Evolutionary conservation across 192 early-diverging fungal genomes (phyloP).

Genomic region (Entomortierella parvispora): DNA sequence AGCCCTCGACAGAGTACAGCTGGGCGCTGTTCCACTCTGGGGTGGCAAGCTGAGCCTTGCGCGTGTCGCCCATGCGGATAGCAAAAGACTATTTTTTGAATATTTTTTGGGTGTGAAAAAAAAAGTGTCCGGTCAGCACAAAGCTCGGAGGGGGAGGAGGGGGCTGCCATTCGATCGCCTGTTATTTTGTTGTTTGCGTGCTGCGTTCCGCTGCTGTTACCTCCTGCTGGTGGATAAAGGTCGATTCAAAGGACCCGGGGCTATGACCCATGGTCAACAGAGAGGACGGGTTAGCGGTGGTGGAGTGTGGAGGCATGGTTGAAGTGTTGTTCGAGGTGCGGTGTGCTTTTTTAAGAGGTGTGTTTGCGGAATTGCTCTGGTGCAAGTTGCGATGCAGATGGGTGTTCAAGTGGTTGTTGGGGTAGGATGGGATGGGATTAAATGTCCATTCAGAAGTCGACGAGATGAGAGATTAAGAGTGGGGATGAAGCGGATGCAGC

Average conservation of each 20-base stretch:
- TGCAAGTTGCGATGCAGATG: not conserved
- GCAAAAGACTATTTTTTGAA: not conserved
- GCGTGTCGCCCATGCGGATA: not conserved
- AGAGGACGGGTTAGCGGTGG: conserved; percentile 4
- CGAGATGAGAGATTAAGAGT: not conserved
- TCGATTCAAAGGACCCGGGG: not conserved
- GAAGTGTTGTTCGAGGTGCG: not conserved
- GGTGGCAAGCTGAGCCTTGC: conserved; percentile 7
- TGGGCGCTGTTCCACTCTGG: conserved; percentile 10
- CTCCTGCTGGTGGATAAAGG: conserved; percentile 27
- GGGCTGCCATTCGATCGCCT: not conserved
- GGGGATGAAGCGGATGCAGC: not conserved
- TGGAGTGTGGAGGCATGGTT: conserved; percentile 38
- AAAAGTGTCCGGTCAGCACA: too few species aligned
- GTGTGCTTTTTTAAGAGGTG: not conserved
- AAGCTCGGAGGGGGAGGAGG: not conserved
- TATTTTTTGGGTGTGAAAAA: not conserved
- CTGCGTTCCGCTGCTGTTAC: too few species aligned
- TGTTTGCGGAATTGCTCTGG: not conserved
- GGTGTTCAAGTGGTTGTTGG: not conserved
- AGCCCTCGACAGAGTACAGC: conserved; percentile 2
- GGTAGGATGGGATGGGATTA: not conserved
- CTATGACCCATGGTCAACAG: not conserved
- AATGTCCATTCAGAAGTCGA: too few species aligned
- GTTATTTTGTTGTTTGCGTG: not conserved